Conservation (phyloP, 352 stramenopile genomes). For the Elongisporangium undulatum region DNA sequence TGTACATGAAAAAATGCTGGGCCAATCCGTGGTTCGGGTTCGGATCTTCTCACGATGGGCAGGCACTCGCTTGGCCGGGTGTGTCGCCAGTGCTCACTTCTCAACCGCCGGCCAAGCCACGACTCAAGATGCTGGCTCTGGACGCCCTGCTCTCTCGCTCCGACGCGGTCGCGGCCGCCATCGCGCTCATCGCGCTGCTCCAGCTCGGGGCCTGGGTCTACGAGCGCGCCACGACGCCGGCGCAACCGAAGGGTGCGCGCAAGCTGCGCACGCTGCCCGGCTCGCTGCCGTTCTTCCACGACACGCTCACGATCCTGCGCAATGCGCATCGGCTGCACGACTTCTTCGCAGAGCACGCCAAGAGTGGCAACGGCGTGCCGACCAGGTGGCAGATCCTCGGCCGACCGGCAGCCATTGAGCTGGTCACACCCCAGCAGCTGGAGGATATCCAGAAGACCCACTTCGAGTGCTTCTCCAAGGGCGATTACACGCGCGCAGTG, state of each 20-base stretch:
- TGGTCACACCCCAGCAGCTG: slow-evolving; percentile 41
- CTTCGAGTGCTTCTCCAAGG: slow-evolving; percentile 44
- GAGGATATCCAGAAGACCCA: slow-evolving; percentile 51
- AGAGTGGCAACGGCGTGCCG: slow-evolving; percentile 19
- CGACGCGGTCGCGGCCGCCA: too few species aligned
- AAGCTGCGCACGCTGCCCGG: slow-evolving; percentile 1
- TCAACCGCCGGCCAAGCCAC: too few species aligned
- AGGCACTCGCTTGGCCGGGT: too few species aligned
- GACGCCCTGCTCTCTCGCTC: too few species aligned
- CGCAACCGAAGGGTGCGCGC: not conserved
- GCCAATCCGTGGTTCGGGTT: too few species aligned
- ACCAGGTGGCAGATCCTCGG: slow-evolving; percentile 34
- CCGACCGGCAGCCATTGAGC: slow-evolving; percentile 32
- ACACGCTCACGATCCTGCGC: slow-evolving; percentile 26
- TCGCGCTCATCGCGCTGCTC: too few species aligned
- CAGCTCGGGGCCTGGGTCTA: not conserved
- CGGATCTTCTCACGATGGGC: too few species aligned
- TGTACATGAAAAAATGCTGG: too few species aligned
- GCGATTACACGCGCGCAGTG: too few species aligned
- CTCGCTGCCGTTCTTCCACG: slow-evolving; percentile 35
- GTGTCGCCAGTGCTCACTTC: too few species aligned
- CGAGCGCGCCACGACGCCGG: not conserved
- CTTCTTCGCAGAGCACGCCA: slow-evolving; percentile 28
- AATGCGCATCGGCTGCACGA: slow-evolving; percentile 38
- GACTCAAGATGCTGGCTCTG: too few species aligned